These are phyloP conservation scores for Sanghuangporus sanghuang DNA, from an alignment of 1,284 basidiomycete species.

Conservation along the genomic window DNA sequence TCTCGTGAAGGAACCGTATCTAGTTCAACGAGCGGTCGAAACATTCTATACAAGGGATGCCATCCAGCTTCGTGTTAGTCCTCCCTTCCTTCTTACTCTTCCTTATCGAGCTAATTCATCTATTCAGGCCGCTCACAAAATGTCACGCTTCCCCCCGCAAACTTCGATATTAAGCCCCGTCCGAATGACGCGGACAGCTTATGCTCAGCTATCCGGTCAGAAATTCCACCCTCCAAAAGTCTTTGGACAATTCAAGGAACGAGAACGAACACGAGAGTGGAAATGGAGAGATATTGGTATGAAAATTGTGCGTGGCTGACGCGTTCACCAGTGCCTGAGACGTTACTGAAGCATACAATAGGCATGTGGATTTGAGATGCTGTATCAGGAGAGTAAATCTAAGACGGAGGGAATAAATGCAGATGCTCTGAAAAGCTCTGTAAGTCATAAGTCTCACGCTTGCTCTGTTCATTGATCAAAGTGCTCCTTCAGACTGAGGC, in stretches of 20 bases:
- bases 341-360: slow-evolving; percentile 27
- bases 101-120: slow-evolving; percentile 2
- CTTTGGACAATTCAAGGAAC: slow-evolving; percentile 74
- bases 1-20: slow-evolving; percentile 55
- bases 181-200: slow-evolving; percentile 82
- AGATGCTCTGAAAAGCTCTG: slow-evolving; percentile 41
- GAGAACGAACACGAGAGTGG: slow-evolving; percentile 58
- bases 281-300: slow-evolving; percentile 82
- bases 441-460: slow-evolving; percentile 28
- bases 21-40: slow-evolving; percentile 84
- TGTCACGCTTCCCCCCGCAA: slow-evolving; percentile 82
- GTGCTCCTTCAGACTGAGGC: slow-evolving; percentile 43
- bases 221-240: slow-evolving; percentile 88
- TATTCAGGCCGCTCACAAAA: slow-evolving; percentile 74
- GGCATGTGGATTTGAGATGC: slow-evolving; percentile 94
- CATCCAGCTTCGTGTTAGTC: slow-evolving; percentile 74
- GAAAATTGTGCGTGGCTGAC: slow-evolving; percentile 64
- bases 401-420: slow-evolving; percentile 36
- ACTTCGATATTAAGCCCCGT: slow-evolving; percentile 56
- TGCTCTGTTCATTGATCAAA: not conserved
- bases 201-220: slow-evolving; percentile 88
- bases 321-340: not conserved
- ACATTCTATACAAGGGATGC: slow-evolving; percentile 92
- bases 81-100: not conserved
- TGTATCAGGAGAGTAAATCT: slow-evolving; percentile 77